Conservation (phyloP, 768 basidiomycete species). For the Russula abietina region DNA sequence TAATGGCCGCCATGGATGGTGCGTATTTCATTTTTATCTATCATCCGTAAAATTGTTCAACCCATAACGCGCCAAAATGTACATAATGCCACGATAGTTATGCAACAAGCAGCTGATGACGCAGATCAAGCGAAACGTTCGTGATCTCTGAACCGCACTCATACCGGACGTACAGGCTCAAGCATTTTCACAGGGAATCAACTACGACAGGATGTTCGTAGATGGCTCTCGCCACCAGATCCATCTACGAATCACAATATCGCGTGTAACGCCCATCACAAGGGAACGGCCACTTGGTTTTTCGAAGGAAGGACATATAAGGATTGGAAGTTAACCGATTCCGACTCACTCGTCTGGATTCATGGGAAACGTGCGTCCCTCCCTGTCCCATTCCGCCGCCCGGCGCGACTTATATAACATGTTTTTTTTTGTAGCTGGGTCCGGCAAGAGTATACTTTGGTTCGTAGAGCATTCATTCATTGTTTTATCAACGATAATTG, state of each 20-base stretch:
- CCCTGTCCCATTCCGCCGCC: too few species aligned
- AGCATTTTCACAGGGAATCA: background rate
- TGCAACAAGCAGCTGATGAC: background rate
- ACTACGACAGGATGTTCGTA: background rate
- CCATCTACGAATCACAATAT: conserved; percentile 1
- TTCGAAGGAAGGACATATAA: background rate
- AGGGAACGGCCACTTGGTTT: conserved; percentile 2
- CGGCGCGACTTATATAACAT: too few species aligned
- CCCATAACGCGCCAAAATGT: background rate
- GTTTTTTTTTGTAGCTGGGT: too few species aligned
- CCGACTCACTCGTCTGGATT: too few species aligned
- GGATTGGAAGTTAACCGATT: background rate
- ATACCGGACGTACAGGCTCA: background rate
- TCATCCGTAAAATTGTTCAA: too few species aligned
- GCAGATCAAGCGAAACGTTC: background rate
- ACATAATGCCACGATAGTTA: background rate
- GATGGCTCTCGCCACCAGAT: conserved; percentile 11
- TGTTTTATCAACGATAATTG: too few species aligned
- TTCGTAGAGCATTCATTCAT: too few species aligned
- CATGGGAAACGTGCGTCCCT: too few species aligned
- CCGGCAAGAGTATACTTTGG: too few species aligned
- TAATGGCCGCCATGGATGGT: too few species aligned
- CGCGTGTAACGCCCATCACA: background rate
- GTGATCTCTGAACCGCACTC: background rate
- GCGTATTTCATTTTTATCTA: too few species aligned